These are phyloP conservation scores for Colletotrichum theobromicola DNA, from an alignment of 2,329 filamentous ascomycete genomes.

Conservation along the genomic window DNA sequence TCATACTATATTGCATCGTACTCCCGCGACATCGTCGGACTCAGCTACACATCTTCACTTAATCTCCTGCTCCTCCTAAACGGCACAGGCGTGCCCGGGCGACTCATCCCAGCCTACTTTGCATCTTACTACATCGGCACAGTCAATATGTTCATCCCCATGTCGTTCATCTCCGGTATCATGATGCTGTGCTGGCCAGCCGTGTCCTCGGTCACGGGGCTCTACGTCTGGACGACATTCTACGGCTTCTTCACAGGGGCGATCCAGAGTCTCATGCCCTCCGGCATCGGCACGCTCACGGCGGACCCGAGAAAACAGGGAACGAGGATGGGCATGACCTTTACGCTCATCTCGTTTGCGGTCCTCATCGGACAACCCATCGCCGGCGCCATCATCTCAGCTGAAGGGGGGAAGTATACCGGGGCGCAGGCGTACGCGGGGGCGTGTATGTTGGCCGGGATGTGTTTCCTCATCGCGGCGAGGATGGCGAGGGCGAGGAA, in stretches of 20 bases:
- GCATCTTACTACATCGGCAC: slow-evolving; percentile 65
- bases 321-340: slow-evolving; percentile 63
- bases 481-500: slow-evolving; percentile 43
- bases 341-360: slow-evolving; percentile 59
- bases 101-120: slow-evolving; percentile 61
- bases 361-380: slow-evolving; percentile 58
- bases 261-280: slow-evolving; percentile 71
- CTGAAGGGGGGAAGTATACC: slow-evolving; percentile 43
- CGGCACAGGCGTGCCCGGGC: slow-evolving; percentile 62
- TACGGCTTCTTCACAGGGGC: slow-evolving; percentile 70
- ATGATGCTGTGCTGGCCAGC: slow-evolving; percentile 63
- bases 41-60: slow-evolving; percentile 57
- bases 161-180: slow-evolving; percentile 42
- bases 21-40: slow-evolving; percentile 44
- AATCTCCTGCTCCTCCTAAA: slow-evolving; percentile 71
- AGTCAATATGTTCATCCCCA: slow-evolving; percentile 65
- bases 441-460: slow-evolving; percentile 44
- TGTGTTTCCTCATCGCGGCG: slow-evolving; percentile 41
- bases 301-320: slow-evolving; percentile 57
- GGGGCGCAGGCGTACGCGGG: slow-evolving; percentile 58
- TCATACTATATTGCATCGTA: slow-evolving; percentile 65
- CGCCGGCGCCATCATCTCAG: slow-evolving; percentile 53
- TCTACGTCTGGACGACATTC: slow-evolving; percentile 67
- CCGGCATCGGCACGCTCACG: slow-evolving; percentile 61
- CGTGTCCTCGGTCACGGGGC: slow-evolving; percentile 49